Base-by-base conservation (phyloP, 2,329 filamentous ascomycete species). In the Fusarium liriodendri region DNA sequence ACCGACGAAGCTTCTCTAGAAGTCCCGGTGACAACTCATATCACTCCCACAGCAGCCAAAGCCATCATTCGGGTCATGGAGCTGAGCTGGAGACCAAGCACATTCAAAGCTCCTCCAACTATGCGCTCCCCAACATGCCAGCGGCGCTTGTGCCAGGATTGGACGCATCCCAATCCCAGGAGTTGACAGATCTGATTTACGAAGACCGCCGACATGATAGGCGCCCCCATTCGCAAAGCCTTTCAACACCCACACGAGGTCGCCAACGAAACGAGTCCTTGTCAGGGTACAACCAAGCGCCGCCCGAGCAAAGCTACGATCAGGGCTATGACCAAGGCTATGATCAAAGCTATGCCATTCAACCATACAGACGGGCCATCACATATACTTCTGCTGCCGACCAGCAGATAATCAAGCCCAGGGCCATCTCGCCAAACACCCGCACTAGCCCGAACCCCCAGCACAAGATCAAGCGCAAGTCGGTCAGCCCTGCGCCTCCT, bases 401-500 rank as follows among this genome's bases (percentile, higher is more conserved):
- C 33, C 72, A 75, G 22, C 78, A 79, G 42, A 29, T 70, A 33
- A 61, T 70, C 3, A 75, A 69, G 45, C 74, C 76, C 66, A 79
- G 80, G 32, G 79, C 79, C 33, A 70, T 82, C 33, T 85, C 85
- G 6, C 84, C 85, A 73, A 87, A 81, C 35, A 77, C 74, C 7
- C 69, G 74, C 11, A 75, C 80, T 1, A 77, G 87, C 16, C 80
- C 87, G 72, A 82, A 82, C 74, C 79, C 85, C 73, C 81, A 87
- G 75, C 87, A 89, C 72, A 89, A 88, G 37, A 90, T 91, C 70
- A 87, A 84, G 69, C 90, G 93, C 62, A 95, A 95, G 80, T 95
- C 93, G 1, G 89, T 95, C 35, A 95, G 93, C 76, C 92, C 93
- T 3, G 89, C 89, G 2, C 93, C 93, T 71, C 88, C 80, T 25